Evolutionary conservation across 1,284 basidiomycete species (phyloP), one percentile per base, ranked within the genome.

Genomic region (Irpex sp.): DNA sequence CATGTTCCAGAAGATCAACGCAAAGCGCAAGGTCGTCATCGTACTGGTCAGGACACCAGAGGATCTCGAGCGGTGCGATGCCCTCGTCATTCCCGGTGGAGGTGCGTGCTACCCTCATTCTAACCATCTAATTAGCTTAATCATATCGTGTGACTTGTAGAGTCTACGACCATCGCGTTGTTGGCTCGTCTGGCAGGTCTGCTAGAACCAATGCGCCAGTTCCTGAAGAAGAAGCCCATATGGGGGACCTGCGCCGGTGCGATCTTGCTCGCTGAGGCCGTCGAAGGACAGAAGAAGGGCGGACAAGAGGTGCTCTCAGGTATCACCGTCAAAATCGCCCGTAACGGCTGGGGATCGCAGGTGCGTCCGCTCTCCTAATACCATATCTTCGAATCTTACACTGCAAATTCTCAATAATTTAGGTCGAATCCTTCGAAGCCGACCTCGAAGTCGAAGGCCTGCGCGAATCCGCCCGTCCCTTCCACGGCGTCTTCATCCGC

Each of bases 201-300:
- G 52, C 76, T 95, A 9, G 88, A 92, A 31, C 94, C 93, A 1
- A 81, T 99, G 4, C 83, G 85, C 49, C 82, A 84, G 51, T 98
- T 89, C 77, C 79, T 81, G 61, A 81, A 77, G 71, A 81, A 74
- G 0, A 93, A 89, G 70, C 89, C 94, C 0, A 87, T 96, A 0
- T 99, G 95, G 94, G 97, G 97, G 2, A 98, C 96, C 0, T 99
- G 97, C 75, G 97, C 97, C 0, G 97, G 97, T 17, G 96, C 97
- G 68, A 98, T 99, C 67, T 81, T 98, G 58, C 85, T 98, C 52
- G 85, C 93, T 2, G 81, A 88, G 66, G 76, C 81, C 6, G 83
- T 93, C 13, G 87, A 89, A 66, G 91, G 92, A 57, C 85, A 88
- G 9, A 97, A 96, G 80, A 91, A 88, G 71, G 93, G 92, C 48